Conservation (phyloP, 2,329 filamentous ascomycete genomes). For the Aspergillus ochraceus region DNA sequence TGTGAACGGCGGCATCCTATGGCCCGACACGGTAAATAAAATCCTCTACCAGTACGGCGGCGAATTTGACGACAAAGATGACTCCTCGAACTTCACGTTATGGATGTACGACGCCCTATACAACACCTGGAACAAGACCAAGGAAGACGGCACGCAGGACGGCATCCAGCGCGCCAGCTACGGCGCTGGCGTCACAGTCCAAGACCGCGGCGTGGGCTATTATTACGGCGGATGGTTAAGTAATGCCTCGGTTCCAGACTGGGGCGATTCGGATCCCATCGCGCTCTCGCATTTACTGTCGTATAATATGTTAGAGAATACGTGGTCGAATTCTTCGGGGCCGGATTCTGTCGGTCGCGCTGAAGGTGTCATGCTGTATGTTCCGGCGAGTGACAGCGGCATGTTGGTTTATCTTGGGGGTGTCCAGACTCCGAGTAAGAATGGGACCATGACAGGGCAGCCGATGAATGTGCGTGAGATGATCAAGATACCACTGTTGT, state of each 20-base stretch:
- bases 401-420: slow-evolving; percentile 2
- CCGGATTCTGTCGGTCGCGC: slow-evolving; percentile 7
- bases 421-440: neutral
- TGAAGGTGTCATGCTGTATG: slow-evolving; percentile 7
- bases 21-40: slow-evolving; percentile 10
- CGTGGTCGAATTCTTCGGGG: slow-evolving; percentile 7
- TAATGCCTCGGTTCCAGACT: neutral
- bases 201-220: neutral
- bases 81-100: neutral
- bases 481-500: neutral
- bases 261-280: neutral
- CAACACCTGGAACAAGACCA: neutral
- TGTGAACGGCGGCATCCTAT: slow-evolving; percentile 6
- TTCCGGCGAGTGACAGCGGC: slow-evolving; percentile 5
- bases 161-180: neutral
- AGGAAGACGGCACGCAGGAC: neutral
- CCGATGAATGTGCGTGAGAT: neutral
- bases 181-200: neutral
- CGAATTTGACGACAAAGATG: neutral
- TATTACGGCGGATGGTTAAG: neutral
- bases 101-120: neutral
- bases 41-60: slow-evolving; percentile 9
- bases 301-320: slow-evolving; percentile 7
- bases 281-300: neutral
- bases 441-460: neutral